phyloP scores from a whole-genome alignment of 1,284 basidiomycete genomes.

The Cryptococcus hybrid region DNA sequence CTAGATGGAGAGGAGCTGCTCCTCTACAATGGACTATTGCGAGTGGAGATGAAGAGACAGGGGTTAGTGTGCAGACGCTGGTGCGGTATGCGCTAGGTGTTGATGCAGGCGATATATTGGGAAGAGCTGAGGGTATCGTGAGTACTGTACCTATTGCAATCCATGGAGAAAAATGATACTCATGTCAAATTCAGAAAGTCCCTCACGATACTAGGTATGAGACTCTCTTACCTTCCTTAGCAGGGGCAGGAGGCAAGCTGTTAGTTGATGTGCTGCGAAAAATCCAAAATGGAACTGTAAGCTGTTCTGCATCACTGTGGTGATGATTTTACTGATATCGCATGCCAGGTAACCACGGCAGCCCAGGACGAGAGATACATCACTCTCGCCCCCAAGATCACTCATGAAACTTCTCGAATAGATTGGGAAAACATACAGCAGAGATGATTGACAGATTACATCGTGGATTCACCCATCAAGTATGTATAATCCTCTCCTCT shows the following conservation, averaged over 20 bases:
- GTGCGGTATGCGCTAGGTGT: constrained; percentile 38
- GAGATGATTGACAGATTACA: constrained; percentile 59
- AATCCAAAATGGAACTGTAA: constrained; percentile 60
- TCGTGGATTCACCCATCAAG: constrained; percentile 73
- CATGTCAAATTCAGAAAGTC: neutral
- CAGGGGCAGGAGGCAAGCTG: constrained; percentile 63
- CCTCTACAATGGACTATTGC: constrained; percentile 85
- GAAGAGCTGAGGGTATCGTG: constrained; percentile 36
- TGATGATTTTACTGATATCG: neutral
- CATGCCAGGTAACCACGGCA: constrained; percentile 52
- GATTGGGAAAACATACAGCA: constrained; percentile 62
- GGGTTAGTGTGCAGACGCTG: constrained; percentile 62
- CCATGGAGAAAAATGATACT: neutral
- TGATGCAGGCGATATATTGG: constrained; percentile 52
- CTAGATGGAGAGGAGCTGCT: constrained; percentile 84
- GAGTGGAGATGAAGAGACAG: constrained; percentile 62
- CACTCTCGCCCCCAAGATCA: constrained; percentile 64
- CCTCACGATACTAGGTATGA: neutral
- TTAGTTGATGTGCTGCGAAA: constrained; percentile 68
- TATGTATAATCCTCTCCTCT: constrained; percentile 33
- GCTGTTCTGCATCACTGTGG: constrained; percentile 14
- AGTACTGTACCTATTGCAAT: constrained; percentile 11
- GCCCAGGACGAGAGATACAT: constrained; percentile 54
- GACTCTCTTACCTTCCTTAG: constrained; percentile 28
- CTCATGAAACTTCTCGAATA: constrained; percentile 57